Conservation (phyloP, 768 basidiomycete genomes). For the Trametes maxima region DNA sequence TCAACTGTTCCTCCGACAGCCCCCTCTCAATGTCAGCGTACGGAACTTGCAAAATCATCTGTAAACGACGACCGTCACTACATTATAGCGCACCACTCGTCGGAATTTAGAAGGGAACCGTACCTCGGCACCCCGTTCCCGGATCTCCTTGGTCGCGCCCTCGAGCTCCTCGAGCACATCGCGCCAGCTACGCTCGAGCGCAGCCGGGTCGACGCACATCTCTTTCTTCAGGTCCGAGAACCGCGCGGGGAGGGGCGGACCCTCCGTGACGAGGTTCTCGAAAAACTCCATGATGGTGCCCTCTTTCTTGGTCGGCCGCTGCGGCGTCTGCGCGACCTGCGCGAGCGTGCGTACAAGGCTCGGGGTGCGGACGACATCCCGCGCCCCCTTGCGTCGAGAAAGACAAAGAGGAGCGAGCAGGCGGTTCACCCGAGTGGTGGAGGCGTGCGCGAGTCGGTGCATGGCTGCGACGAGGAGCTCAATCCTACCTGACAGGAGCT, state of each 20-base stretch:
- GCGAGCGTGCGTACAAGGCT: not conserved
- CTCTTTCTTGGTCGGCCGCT: conserved; percentile 28
- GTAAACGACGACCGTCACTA: not conserved
- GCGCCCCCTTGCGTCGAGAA: not conserved
- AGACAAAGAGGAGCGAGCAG: not conserved
- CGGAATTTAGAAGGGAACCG: conserved; percentile 9
- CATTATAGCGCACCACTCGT: not conserved
- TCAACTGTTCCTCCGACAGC: conserved; percentile 46
- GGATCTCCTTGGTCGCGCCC: conserved; percentile 49
- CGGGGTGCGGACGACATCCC: not conserved
- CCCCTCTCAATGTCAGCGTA: conserved; percentile 50
- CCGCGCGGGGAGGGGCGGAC: conserved; percentile 50
- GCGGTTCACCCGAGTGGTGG: too few relatives aligned
- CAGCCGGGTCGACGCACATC: conserved; percentile 45
- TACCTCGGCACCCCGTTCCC: conserved; percentile 49
- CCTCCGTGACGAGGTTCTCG: conserved; percentile 44
- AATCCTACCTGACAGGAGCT: too few relatives aligned
- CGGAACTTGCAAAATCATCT: conserved; percentile 56
- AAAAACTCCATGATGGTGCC: conserved; percentile 53
- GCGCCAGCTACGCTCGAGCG: conserved; percentile 53
- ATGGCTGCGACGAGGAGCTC: too few relatives aligned
- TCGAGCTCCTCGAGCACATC: conserved; percentile 55
- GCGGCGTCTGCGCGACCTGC: not conserved
- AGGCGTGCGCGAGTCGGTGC: too few relatives aligned
- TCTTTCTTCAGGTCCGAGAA: conserved; percentile 63